phyloP scores from a whole-genome alignment of 257 asterid genomes.

The Ilex asprella region DNA sequence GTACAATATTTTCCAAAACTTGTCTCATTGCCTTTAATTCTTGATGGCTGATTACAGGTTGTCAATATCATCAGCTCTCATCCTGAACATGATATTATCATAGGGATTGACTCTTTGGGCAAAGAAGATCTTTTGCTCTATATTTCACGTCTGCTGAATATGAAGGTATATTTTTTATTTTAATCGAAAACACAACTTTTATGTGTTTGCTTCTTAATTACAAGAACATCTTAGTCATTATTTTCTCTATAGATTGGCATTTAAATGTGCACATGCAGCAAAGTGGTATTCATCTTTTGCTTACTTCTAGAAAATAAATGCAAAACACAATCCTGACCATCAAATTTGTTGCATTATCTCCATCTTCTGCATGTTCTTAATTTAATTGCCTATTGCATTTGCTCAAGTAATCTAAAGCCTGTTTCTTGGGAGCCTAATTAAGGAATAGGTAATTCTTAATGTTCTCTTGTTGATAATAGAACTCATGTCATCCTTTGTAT shows the following conservation, averaged over 20 bases:
- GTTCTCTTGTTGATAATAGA: too few relatives aligned
- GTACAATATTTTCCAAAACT: not conserved
- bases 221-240: not conserved
- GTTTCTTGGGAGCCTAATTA: too few relatives aligned
- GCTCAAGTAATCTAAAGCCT: too few relatives aligned
- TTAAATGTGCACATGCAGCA: not conserved
- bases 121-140: slow-evolving; percentile 81
- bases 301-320: too few relatives aligned
- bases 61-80: slow-evolving; percentile 64
- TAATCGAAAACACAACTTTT: too few relatives aligned
- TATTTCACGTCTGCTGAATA: slow-evolving; percentile 49
- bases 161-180: slow-evolving; percentile 41
- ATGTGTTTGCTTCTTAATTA: not conserved
- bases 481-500: too few relatives aligned
- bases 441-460: too few relatives aligned
- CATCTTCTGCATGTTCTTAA: too few relatives aligned
- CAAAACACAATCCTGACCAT: not conserved
- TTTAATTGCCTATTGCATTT: too few relatives aligned
- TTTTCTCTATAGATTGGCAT: not conserved
- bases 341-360: not conserved
- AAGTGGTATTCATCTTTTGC: not conserved
- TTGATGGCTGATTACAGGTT: slow-evolving; percentile 38
- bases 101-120: slow-evolving; percentile 74
- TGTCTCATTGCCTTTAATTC: slow-evolving; percentile 7
- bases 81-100: slow-evolving; percentile 69